Conservation (phyloP, 805 yeast genomes). For the Candida vaughaniae region DNA sequence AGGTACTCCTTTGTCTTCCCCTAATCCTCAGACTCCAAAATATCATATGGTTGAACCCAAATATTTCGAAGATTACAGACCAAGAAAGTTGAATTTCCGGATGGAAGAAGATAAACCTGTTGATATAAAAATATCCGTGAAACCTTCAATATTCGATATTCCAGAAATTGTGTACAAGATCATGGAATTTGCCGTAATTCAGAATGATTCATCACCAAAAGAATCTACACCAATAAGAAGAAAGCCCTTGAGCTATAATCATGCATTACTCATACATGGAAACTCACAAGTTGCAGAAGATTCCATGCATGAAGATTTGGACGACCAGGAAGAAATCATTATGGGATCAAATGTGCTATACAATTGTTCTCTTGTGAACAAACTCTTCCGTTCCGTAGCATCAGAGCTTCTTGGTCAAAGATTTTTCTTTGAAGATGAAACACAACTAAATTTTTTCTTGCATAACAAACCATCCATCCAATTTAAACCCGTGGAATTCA, state of each 20-base stretch:
- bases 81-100: conserved; percentile 1
- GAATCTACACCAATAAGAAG: conserved; percentile 63
- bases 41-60: conserved; percentile 1
- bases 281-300: conserved; percentile 46
- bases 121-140: neutral
- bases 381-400: conserved; percentile 60
- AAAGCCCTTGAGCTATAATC: conserved; percentile 65
- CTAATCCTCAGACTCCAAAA: conserved; percentile 10
- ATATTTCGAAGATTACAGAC: conserved; percentile 5
- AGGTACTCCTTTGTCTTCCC: conserved; percentile 10
- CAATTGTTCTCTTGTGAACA: conserved; percentile 69
- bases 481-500: conserved; percentile 44
- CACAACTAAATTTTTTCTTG: conserved; percentile 45
- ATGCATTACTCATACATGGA: conserved; percentile 67
- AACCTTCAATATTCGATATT: conserved; percentile 55
- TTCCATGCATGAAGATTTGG: conserved; percentile 33
- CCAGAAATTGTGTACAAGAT: conserved; percentile 75
- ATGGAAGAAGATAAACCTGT: neutral
- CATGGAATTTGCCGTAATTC: conserved; percentile 57
- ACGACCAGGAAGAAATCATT: neutral
- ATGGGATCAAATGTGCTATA: conserved; percentile 33
- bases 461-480: conserved; percentile 16
- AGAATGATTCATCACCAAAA: conserved; percentile 52
- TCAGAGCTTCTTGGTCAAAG: conserved; percentile 53
- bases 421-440: conserved; percentile 52